Evolutionary conservation across 2,329 filamentous ascomycete species (phyloP), one percentile per base, ranked within the genome.

Genomic region (Colletotrichum cuscutae): DNA sequence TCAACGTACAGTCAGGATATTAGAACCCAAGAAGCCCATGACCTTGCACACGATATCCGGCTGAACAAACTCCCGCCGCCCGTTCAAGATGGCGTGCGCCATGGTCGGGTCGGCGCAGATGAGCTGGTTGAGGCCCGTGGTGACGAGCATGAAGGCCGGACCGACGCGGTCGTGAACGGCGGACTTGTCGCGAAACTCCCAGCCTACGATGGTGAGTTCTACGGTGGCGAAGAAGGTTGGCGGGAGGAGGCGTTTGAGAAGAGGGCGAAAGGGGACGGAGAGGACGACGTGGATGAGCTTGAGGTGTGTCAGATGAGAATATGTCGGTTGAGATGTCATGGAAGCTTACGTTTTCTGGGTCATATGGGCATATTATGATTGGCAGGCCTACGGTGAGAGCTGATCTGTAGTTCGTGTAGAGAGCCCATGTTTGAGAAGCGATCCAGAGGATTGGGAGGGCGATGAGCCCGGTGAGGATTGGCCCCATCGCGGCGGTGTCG

Each of bases 21-120:
- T 83, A 3, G 73, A 54, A 1, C 82, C 82, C 53, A 82, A 78
- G 28, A 82, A 75, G 7, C 79, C 76, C 73, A 84, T 75, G 58
- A 84, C 72, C 15, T 75, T 72, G 24, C 69, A 77, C 4, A 77
- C 73, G 9, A 80, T 67, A 0, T 77, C 75, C 1, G 77, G 68
- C 72, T 80, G 79, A 1, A 77, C 37, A 62, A 84, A 84, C 57
- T 83, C 82, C 11, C 81, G 81, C 32, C 79, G 77, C 8, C 81
- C 78, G 46, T 79, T 77, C 13, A 84, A 71, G 6, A 84, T 75
- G 19, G 74, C 62, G 37, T 73, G 74, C 1, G 77, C 78, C 30
- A 83, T 62, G 24, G 74, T 77, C 1, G 80, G 79, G 71, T 84
- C 81, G 7, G 77, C 79, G 13, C 78, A 76, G 73, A 77, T 73